Conservation (phyloP, 1,284 basidiomycete species). For the Sporisorium iseilematis-ciliati region DNA sequence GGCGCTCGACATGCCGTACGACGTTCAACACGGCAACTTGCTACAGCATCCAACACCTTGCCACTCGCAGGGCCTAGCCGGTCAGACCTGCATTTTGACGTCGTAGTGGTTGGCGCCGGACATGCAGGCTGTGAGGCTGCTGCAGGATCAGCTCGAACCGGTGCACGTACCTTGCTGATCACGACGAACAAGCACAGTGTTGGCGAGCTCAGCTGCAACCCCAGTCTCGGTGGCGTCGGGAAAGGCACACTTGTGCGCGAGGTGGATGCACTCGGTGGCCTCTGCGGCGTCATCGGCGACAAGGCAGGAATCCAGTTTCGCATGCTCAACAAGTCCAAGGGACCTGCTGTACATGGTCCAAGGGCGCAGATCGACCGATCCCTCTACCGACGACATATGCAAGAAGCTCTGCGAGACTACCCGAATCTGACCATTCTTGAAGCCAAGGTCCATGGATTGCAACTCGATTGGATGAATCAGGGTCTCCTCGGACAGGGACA, state of each 20-base stretch:
- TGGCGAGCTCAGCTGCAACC: constrained; percentile 90
- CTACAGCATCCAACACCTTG: constrained; percentile 12
- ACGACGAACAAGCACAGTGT: constrained; percentile 84
- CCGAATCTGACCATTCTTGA: constrained; percentile 79
- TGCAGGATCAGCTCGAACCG: constrained; percentile 82
- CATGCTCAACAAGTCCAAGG: constrained; percentile 85
- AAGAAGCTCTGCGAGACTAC: constrained; percentile 77
- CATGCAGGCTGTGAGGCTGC: constrained; percentile 93
- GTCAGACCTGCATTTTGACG: constrained; percentile 71
- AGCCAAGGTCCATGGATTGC: constrained; percentile 83
- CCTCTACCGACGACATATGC: constrained; percentile 85
- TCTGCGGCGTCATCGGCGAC: constrained; percentile 83
- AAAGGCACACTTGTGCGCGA: constrained; percentile 89
- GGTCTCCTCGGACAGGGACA: constrained; percentile 3
- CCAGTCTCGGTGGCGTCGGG: constrained; percentile 76
- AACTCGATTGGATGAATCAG: constrained; percentile 74
- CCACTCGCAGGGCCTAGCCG: constrained; percentile 18
- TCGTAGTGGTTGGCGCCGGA: constrained; percentile 89
- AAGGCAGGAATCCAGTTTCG: constrained; percentile 88
- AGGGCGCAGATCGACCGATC: constrained; percentile 87
- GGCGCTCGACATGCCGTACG: neutral
- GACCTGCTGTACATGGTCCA: constrained; percentile 88
- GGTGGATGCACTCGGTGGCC: constrained; percentile 85
- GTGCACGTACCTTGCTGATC: constrained; percentile 82
- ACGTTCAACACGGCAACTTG: constrained; percentile 13